A percentile compares a stretch with the other conserved stretches of the same genome.
Conservation (phyloP, 352 stramenopile species). For the Globisporangium middletonii region DNA sequence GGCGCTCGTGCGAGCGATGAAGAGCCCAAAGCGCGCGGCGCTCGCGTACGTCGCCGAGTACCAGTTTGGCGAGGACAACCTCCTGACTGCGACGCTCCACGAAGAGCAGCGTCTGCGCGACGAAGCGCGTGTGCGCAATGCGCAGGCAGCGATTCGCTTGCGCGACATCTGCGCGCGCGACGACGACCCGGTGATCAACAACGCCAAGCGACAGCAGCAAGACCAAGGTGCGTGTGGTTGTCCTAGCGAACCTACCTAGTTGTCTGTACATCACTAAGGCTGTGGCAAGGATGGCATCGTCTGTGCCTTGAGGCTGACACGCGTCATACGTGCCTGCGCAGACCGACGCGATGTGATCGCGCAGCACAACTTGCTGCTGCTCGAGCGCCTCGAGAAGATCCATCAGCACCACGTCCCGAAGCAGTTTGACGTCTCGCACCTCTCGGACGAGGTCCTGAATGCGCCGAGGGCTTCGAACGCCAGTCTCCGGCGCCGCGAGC, state of each 20-base stretch:
- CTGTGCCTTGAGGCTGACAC: too few species aligned
- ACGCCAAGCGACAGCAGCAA: constrained; percentile 50
- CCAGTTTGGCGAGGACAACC: constrained; percentile 54
- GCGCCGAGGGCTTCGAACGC: constrained; percentile 33
- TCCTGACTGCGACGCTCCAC: constrained; percentile 42
- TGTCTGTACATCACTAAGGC: not conserved
- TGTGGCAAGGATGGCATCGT: not conserved
- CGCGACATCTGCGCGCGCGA: constrained; percentile 22
- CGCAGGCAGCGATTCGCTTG: constrained; percentile 30
- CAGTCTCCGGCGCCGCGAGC: constrained; percentile 20
- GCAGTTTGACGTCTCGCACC: constrained; percentile 57
- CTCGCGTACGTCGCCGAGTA: constrained; percentile 61
- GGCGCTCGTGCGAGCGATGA: constrained; percentile 20
- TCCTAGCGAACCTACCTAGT: not conserved
- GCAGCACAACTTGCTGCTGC: constrained; percentile 42
- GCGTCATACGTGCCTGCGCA: constrained; percentile 4
- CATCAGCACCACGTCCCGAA: constrained; percentile 42
- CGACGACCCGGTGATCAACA: constrained; percentile 28
- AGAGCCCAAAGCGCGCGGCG: constrained; percentile 29
- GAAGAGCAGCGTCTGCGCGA: constrained; percentile 44
- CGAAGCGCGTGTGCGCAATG: constrained; percentile 36
- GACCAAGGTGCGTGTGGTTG: constrained; percentile 29
- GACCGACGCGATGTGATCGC: constrained; percentile 43
- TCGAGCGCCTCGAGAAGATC: constrained; percentile 47
- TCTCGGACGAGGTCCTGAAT: constrained; percentile 32